phyloP scores from a whole-genome alignment of 192 early-diverging fungal species.

The Gigaspora rosea region DNA sequence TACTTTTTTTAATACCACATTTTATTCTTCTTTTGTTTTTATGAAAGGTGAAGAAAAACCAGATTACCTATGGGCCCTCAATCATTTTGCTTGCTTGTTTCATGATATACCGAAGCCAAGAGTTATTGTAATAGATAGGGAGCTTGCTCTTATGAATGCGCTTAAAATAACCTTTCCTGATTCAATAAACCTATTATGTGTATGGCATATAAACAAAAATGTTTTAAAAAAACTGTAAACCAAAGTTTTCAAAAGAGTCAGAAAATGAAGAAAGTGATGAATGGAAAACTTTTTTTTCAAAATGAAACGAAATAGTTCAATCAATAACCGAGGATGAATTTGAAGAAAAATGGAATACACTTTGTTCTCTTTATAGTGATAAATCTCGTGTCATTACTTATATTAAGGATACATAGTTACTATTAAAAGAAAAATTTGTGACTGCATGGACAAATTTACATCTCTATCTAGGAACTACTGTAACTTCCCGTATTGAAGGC shows the following conservation, averaged over 20 bases:
- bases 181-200: constrained; percentile 15
- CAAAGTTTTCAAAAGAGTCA: not conserved
- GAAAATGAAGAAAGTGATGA: not conserved
- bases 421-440: not conserved
- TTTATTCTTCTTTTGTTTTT: constrained; percentile 2
- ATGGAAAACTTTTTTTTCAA: not conserved
- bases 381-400: not conserved
- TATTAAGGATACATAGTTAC: not conserved
- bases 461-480: not conserved
- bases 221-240: not conserved
- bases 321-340: not conserved
- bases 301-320: not conserved
- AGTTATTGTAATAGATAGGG: not conserved
- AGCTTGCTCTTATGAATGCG: not conserved
- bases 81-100: not conserved
- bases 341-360: not conserved
- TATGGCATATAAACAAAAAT: not conserved
- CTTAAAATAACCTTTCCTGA: not conserved
- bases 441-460: not conserved
- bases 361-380: not conserved
- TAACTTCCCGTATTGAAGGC: not conserved
- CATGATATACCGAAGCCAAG: not conserved
- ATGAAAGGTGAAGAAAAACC: not conserved
- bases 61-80: not conserved
- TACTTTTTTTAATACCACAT: not conserved